Evolutionary conservation across 1,284 basidiomycete genomes (phyloP).

Genomic region (Papiliotrema flavescens): DNA sequence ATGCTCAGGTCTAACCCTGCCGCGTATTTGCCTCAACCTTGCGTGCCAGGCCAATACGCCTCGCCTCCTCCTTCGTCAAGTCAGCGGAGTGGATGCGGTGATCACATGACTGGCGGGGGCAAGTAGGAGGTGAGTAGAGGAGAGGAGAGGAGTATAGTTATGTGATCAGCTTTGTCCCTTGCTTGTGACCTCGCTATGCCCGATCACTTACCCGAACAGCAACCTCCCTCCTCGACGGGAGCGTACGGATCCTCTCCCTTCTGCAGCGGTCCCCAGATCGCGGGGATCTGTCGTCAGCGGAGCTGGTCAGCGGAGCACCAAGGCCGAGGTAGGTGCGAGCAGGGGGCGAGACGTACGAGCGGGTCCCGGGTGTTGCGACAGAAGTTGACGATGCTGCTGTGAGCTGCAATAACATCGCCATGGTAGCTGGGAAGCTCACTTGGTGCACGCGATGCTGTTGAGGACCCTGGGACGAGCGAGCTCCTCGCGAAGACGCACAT

Average conservation of each 20-base stretch:
- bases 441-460: constrained; percentile 78
- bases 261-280: constrained; percentile 85
- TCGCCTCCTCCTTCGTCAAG: too few relatives aligned
- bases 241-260: constrained; percentile 63
- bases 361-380: constrained; percentile 89
- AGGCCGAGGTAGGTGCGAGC: neutral
- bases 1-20: too few relatives aligned
- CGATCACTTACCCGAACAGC: constrained; percentile 36
- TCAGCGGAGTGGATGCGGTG: too few relatives aligned
- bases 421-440: constrained; percentile 23
- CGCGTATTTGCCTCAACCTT: too few relatives aligned
- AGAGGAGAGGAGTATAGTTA: too few relatives aligned
- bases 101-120: too few relatives aligned
- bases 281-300: constrained; percentile 66
- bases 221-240: constrained; percentile 30
- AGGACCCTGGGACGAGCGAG: constrained; percentile 79
- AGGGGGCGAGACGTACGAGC: constrained; percentile 56
- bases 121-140: too few relatives aligned
- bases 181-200: too few relatives aligned
- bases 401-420: neutral
- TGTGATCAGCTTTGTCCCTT: too few relatives aligned
- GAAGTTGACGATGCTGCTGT: constrained; percentile 75
- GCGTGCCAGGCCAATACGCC: too few relatives aligned
- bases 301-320: neutral
- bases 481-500: constrained; percentile 87